Conservation (phyloP, 148 eudicot species). For the Vaccinium vitisidaea region DNA sequence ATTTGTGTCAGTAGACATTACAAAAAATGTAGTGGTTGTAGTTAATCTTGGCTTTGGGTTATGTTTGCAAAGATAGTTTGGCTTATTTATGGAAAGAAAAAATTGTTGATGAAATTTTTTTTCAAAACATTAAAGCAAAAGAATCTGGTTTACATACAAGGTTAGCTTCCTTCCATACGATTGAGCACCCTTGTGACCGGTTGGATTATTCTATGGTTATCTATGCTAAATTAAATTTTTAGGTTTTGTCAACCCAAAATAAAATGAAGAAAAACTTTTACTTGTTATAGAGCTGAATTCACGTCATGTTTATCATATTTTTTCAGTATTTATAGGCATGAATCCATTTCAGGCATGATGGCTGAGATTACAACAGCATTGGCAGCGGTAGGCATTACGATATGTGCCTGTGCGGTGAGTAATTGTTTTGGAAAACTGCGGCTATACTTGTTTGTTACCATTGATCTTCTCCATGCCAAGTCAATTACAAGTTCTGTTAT, state of each 20-base stretch:
- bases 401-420: constrained; percentile 92
- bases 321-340: neutral
- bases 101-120: neutral
- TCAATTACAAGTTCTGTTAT: neutral
- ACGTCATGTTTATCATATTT: neutral
- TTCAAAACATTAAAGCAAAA: neutral
- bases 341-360: constrained; percentile 59
- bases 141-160: neutral
- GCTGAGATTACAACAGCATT: constrained; percentile 69
- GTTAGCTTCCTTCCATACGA: neutral
- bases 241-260: neutral
- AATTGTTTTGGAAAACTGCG: neutral
- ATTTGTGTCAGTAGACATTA: neutral
- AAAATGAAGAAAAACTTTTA: neutral
- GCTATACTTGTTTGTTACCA: neutral
- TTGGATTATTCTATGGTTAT: neutral
- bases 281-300: neutral
- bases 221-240: neutral
- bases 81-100: neutral
- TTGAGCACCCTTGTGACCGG: neutral
- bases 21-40: neutral
- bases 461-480: neutral
- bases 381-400: constrained; percentile 60
- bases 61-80: neutral
- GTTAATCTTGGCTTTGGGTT: neutral